A percentile compares a stretch with the other conserved stretches of the same genome.
phyloP scores from a whole-genome alignment of 495 filamentous ascomycete genomes.

The Penicillium pulvis region DNA sequence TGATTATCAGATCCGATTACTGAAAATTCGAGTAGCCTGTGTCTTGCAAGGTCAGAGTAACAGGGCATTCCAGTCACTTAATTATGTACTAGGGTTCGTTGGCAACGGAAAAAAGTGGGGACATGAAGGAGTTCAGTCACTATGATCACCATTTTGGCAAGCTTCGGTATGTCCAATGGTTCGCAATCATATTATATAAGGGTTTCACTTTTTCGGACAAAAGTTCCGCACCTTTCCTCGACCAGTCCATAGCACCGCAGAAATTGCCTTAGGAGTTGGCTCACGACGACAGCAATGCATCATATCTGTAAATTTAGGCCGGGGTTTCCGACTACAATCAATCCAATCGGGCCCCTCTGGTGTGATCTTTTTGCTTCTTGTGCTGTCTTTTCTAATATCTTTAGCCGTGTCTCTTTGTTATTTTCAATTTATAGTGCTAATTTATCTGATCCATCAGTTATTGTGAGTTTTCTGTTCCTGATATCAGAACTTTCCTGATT shows the following conservation, averaged over 20 bases:
- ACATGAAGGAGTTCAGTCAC: constrained; percentile 3
- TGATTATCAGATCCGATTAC: too few relatives aligned
- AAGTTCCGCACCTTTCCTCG: constrained; percentile 19
- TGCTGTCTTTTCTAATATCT: not conserved
- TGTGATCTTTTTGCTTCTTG: not conserved
- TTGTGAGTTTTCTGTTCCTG: not conserved
- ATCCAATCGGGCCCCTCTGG: not conserved
- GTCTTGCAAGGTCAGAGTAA: too few relatives aligned
- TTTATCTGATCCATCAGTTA: not conserved
- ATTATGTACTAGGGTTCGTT: too few relatives aligned
- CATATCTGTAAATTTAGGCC: constrained; percentile 11
- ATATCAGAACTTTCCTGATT: not conserved
- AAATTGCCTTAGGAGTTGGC: not conserved
- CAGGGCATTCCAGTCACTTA: too few relatives aligned
- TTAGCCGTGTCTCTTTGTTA: not conserved
- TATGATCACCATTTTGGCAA: constrained; percentile 3
- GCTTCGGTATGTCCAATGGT: not conserved
- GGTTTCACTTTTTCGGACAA: constrained; percentile 13
- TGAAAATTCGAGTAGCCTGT: too few relatives aligned
- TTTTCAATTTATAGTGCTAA: not conserved
- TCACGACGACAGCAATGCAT: constrained; percentile 27
- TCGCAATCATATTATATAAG: not conserved
- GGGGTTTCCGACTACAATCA: not conserved
- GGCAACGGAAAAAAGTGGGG: too few relatives aligned
- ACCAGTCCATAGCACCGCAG: not conserved